phyloP scores from a whole-genome alignment of 2,329 filamentous ascomycete genomes.

The Remersonia thermophila region DNA sequence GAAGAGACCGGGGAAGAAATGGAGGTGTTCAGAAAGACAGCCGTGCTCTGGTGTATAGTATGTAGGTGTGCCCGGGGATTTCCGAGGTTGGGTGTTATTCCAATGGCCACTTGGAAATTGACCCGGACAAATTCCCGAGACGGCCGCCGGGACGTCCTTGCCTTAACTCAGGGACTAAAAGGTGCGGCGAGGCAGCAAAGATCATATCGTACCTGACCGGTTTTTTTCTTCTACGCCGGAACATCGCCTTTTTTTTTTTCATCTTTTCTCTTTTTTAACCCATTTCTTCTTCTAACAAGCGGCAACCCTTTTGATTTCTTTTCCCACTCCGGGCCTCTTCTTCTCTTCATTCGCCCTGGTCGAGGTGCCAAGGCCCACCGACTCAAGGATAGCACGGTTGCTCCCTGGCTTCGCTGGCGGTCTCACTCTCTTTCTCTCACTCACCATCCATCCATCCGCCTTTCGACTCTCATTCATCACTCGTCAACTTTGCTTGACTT shows the following conservation, averaged over 20 bases:
- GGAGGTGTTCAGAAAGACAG: no score
- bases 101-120: no score
- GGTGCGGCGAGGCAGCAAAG: neutral
- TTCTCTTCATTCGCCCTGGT: neutral
- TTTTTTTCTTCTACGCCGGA: neutral
- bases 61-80: neutral
- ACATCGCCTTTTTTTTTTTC: conserved; percentile 4
- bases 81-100: conserved; percentile 1
- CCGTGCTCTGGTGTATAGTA: no score
- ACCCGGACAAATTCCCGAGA: neutral
- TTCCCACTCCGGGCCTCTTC: neutral
- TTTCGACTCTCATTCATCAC: neutral
- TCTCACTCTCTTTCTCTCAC: neutral
- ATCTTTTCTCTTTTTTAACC: conserved; percentile 1
- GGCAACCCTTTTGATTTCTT: no score
- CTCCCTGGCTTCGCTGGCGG: conserved; percentile 1
- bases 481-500: no score
- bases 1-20: no score
- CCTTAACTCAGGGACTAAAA: no score
- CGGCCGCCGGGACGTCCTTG: no score
- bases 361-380: conserved; percentile 6
- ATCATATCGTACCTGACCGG: neutral
- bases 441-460: no score
- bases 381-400: neutral
- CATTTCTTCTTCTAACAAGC: conserved; percentile 1